Conservation (phyloP, 192 early-diverging fungal species). For the Backusella circina region DNA sequence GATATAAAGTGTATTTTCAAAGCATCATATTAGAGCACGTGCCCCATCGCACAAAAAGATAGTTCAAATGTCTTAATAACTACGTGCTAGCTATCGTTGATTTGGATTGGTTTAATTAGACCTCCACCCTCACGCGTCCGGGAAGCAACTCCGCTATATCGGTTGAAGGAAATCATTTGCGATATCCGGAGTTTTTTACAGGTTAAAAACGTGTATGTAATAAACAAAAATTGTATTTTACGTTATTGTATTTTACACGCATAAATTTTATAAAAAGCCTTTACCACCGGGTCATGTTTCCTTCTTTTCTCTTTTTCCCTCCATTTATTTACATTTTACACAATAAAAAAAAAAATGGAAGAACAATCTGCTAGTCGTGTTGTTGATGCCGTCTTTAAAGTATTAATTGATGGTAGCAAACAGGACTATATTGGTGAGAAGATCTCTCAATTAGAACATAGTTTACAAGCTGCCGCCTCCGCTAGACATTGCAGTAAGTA, state of each 20-base stretch:
- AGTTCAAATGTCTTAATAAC: neutral
- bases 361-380: conserved; percentile 11
- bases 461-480: conserved; percentile 47
- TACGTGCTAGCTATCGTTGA: neutral
- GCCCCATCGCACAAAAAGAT: neutral
- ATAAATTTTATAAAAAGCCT: neutral
- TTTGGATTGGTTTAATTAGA: neutral
- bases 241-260: neutral
- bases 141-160: neutral
- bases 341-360: conserved; percentile 7
- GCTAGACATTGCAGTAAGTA: conserved; percentile 35
- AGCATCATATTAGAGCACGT: neutral
- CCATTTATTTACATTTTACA: neutral
- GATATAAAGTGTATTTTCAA: neutral
- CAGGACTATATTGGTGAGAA: conserved; percentile 53
- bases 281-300: neutral
- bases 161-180: neutral
- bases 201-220: neutral
- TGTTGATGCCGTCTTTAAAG: conserved; percentile 40
- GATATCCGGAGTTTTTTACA: neutral
- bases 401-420: conserved; percentile 45
- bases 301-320: neutral
- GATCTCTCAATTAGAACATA: conserved; percentile 54
- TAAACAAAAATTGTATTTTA: conserved; percentile 6
- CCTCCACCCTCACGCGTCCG: neutral